These are phyloP conservation scores for Suhomyces bokatorum DNA, from an alignment of 1,139 yeast species.

Conservation along the genomic window DNA sequence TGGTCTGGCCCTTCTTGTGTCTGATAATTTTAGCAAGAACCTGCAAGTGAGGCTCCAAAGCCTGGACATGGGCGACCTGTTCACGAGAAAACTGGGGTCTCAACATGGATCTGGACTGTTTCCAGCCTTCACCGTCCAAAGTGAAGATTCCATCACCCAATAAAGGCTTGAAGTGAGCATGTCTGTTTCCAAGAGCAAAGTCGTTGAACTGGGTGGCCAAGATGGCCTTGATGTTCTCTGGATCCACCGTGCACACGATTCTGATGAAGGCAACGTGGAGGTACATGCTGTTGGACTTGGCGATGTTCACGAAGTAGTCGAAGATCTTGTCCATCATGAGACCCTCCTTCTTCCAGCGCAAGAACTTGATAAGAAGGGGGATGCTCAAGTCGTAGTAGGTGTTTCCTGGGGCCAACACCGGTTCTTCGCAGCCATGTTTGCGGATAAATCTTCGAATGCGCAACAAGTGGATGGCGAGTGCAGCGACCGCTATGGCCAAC, in stretches of 20 bases:
- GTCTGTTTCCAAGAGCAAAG: conserved; percentile 27
- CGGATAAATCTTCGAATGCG: conserved; percentile 8
- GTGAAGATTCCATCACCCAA: conserved; percentile 30
- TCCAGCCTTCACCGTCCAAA: conserved; percentile 30
- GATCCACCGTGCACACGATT: conserved; percentile 22
- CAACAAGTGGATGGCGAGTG: too few relatives aligned
- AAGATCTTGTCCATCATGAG: too few relatives aligned
- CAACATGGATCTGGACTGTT: conserved; percentile 29
- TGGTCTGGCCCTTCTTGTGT: conserved; percentile 17
- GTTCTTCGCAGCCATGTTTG: conserved; percentile 23
- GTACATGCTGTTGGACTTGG: neutral
- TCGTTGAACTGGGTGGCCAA: conserved; percentile 29
- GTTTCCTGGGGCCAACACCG: conserved; percentile 8
- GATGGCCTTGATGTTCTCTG: conserved; percentile 26
- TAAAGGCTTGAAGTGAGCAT: conserved; percentile 21
- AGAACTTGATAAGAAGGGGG: conserved; percentile 5
- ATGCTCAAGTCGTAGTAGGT: conserved; percentile 4
- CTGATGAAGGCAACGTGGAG: conserved; percentile 14
- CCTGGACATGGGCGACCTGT: conserved; percentile 26
- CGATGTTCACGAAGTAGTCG: too few relatives aligned
- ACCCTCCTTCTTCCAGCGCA: too few relatives aligned
- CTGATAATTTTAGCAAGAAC: conserved; percentile 18
- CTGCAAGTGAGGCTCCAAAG: conserved; percentile 27
- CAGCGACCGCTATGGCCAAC: neutral
- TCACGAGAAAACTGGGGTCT: conserved; percentile 30